Conservation (phyloP, 768 basidiomycete species). For the Boletus rubroflammeus region DNA sequence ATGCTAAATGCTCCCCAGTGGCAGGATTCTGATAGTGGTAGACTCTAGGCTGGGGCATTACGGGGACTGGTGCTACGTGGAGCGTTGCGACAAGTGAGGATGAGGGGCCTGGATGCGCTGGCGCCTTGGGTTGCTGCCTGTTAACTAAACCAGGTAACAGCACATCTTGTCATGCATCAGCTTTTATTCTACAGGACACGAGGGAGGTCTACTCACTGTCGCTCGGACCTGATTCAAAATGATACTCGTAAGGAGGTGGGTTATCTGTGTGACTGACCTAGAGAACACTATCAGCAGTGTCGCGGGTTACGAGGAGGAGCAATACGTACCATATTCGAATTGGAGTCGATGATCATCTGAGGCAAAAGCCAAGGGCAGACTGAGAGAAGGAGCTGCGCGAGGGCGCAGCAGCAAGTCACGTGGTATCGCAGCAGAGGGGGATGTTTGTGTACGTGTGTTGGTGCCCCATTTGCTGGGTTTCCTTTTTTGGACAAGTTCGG, state of each 20-base stretch:
- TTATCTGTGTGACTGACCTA: conserved; percentile 30
- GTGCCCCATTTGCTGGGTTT: conserved; percentile 2
- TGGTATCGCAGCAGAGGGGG: conserved; percentile 3
- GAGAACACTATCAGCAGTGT: background rate
- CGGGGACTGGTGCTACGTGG: conserved; percentile 30
- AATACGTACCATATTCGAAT: conserved; percentile 25
- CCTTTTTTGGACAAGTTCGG: conserved; percentile 6
- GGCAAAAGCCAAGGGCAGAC: background rate
- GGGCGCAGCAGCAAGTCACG: conserved; percentile 15
- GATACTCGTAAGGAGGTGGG: conserved; percentile 50
- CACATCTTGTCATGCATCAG: conserved; percentile 9
- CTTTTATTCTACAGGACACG: background rate
- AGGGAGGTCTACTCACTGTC: conserved; percentile 25
- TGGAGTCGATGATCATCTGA: conserved; percentile 27
- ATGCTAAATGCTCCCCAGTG: conserved; percentile 55
- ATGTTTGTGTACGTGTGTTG: conserved; percentile 16
- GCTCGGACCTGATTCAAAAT: conserved; percentile 26
- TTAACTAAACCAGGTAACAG: conserved; percentile 1
- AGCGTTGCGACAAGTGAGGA: conserved; percentile 17
- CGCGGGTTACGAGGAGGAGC: background rate
- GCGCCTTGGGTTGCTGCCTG: conserved; percentile 12
- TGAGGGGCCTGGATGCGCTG: conserved; percentile 1
- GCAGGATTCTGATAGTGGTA: conserved; percentile 67
- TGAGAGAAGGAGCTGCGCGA: too few relatives aligned
- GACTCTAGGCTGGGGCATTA: conserved; percentile 45